Percentiles rank a stretch among this genome's conserved stretches.
These are phyloP conservation scores for Fusarium devonianum DNA, from an alignment of 2,329 filamentous ascomycete species.

Conservation along the genomic window DNA sequence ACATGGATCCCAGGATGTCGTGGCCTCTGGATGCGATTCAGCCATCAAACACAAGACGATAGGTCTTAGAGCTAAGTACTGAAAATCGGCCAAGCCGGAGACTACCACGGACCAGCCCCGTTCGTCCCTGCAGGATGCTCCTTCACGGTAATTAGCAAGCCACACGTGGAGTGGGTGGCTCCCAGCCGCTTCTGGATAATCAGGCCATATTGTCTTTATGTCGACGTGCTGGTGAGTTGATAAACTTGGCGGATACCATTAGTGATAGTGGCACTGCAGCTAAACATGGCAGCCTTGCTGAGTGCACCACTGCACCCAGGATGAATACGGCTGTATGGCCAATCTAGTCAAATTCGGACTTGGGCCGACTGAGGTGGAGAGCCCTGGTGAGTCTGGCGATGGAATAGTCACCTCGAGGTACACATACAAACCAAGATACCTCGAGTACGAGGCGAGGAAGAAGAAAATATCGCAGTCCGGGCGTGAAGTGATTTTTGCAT, in stretches of 20 bases:
- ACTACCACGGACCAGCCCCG: constrained; percentile 19
- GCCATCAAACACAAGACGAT: constrained; percentile 19
- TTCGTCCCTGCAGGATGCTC: constrained; percentile 20
- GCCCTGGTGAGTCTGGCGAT: constrained; percentile 8
- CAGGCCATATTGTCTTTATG: constrained; percentile 24
- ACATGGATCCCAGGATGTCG: constrained; percentile 14
- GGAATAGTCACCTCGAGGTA: constrained; percentile 11
- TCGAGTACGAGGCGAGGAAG: constrained; percentile 10
- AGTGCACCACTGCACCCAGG: constrained; percentile 21
- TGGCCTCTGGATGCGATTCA: constrained; percentile 4
- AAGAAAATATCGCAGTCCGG: constrained; percentile 24
- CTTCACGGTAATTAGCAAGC: constrained; percentile 32
- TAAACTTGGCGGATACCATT: constrained; percentile 15
- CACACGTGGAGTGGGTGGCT: constrained; percentile 23
- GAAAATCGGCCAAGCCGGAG: constrained; percentile 30
- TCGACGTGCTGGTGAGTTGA: constrained; percentile 22
- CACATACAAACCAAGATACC: constrained; percentile 13
- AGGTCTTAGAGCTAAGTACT: constrained; percentile 10
- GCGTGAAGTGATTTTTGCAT: constrained; percentile 30
- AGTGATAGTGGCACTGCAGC: constrained; percentile 17
- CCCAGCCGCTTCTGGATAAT: constrained; percentile 22
- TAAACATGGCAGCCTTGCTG: constrained; percentile 21
- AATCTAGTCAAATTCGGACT: constrained; percentile 28
- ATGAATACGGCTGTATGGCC: constrained; percentile 21
- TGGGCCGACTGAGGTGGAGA: constrained; percentile 19